Conservation (phyloP, 345 rosid species). For the Salix suchowensis region DNA sequence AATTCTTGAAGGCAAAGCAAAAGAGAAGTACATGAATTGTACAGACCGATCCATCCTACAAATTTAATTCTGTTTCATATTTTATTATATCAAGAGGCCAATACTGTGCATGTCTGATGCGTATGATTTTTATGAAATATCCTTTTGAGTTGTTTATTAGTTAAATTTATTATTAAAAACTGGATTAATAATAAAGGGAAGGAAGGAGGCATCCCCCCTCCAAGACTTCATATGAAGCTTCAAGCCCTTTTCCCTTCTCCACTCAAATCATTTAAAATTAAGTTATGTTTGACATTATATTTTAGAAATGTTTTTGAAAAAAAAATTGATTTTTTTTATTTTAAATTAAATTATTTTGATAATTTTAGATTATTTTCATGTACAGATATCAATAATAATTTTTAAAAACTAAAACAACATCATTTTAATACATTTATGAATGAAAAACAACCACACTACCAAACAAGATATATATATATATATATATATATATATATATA, state of each 20-base stretch:
- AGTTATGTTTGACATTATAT: too few relatives aligned
- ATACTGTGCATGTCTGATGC: not conserved
- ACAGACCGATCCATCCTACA: not conserved
- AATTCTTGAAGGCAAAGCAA: not conserved
- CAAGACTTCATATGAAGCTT: conserved; percentile 15
- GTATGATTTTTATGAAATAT: not conserved
- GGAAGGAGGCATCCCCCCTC: not conserved
- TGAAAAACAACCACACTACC: too few relatives aligned
- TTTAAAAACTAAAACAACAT: too few relatives aligned
- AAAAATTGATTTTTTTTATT: too few relatives aligned
- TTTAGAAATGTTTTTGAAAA: too few relatives aligned
- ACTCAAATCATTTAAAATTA: not conserved
- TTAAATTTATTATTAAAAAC: not conserved
- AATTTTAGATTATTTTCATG: too few relatives aligned
- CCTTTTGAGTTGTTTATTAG: not conserved
- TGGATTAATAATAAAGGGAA: conserved; percentile 27
- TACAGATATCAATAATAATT: too few relatives aligned
- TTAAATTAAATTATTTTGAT: too few relatives aligned
- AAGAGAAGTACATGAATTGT: not conserved
- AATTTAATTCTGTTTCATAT: not conserved
- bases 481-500: too few relatives aligned
- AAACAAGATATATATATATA: too few relatives aligned
- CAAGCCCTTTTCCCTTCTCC: not conserved
- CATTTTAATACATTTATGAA: too few relatives aligned
- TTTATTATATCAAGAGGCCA: not conserved